Evolutionary conservation across 495 filamentous ascomycete species (phyloP), one percentile per base, ranked within the genome.

Genomic region (Xylona heveae): DNA sequence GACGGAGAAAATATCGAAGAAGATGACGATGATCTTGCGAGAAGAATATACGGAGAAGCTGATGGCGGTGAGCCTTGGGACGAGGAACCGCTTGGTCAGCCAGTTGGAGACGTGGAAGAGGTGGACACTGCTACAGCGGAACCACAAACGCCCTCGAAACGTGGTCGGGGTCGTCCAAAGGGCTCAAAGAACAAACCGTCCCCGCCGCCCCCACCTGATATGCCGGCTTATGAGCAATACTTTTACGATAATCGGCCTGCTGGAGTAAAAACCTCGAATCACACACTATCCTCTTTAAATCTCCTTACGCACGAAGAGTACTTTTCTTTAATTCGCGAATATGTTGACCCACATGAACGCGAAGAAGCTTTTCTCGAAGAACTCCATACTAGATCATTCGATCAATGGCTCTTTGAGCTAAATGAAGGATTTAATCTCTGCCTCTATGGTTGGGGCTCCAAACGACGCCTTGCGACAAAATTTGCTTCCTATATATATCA

Each of bases 331-430:
- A 56, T 80, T 15, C 63, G 62, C 10, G 55, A 68, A 19, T 72
- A 75, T 40, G 43, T 61, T 34, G 77, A 90, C 41, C 71, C 71
- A 0, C 88, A 90, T 47, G 55, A 56, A 19, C 51, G 63, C n/a
- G 75, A 83, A 31, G 65, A 74, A 40, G 53, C 66, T 12, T 72
- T 74, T 35, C 60, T 97, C 18, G 58, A 73, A 34, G 62, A 72
- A 13, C 55, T 91, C 15, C 84, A 95, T 47, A 61, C 65, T 26
- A 67, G 74, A 24, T 78, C 74, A 10, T 95, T 92, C 47, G 62
- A 73, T 8, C 88, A 95, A 47, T 97, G 88, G 88, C 52, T 61
- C 10, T 97, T 95, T 42, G 90, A 97, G 54, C 65, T 95, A 14
- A 63, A 69, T 21, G 70, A 93, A 46, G 74, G 73, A 25, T 95